These are phyloP conservation scores for Spizellomyces punctatus DNA, from an alignment of 192 early-diverging fungal species.

Conservation along the genomic window DNA sequence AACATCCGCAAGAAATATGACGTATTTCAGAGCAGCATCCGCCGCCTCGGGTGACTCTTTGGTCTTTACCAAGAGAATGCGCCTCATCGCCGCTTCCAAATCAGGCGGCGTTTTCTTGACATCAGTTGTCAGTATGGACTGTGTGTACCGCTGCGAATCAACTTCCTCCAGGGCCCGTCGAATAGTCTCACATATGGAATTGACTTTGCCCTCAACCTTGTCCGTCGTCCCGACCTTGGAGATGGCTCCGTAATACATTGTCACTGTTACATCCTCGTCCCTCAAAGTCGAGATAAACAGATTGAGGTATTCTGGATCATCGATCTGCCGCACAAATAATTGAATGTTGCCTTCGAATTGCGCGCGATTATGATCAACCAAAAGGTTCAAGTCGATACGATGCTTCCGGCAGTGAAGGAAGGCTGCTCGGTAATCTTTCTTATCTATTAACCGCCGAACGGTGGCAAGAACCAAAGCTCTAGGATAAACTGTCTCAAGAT, in stretches of 20 bases:
- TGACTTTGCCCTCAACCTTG: slow-evolving; percentile 63
- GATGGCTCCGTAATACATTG: slow-evolving; percentile 68
- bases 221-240: not conserved
- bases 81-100: slow-evolving; percentile 74
- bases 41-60: slow-evolving; percentile 61
- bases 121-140: slow-evolving; percentile 83
- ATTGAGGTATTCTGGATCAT: slow-evolving; percentile 86
- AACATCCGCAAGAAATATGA: slow-evolving; percentile 89
- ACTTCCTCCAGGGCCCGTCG: slow-evolving; percentile 58
- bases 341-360: slow-evolving; percentile 68
- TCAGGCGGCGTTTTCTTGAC: slow-evolving; percentile 80
- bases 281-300: slow-evolving; percentile 83
- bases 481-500: slow-evolving; percentile 90
- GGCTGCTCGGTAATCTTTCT: slow-evolving; percentile 73
- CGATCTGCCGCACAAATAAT: slow-evolving; percentile 75
- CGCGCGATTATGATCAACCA: slow-evolving; percentile 77
- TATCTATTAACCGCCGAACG: slow-evolving; percentile 66
- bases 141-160: slow-evolving; percentile 63
- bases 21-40: slow-evolving; percentile 86
- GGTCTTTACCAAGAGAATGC: slow-evolving; percentile 65
- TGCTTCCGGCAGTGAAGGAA: slow-evolving; percentile 84
- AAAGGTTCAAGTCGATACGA: slow-evolving; percentile 91
- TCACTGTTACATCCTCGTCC: slow-evolving; percentile 80
- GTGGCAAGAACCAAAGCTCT: slow-evolving; percentile 83
- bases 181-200: slow-evolving; percentile 71